Percentiles rank a stretch among this genome's conserved stretches.
These are phyloP conservation scores for Alternaria infectoria DNA, from an alignment of 2,329 filamentous ascomycete genomes.

Conservation along the genomic window DNA sequence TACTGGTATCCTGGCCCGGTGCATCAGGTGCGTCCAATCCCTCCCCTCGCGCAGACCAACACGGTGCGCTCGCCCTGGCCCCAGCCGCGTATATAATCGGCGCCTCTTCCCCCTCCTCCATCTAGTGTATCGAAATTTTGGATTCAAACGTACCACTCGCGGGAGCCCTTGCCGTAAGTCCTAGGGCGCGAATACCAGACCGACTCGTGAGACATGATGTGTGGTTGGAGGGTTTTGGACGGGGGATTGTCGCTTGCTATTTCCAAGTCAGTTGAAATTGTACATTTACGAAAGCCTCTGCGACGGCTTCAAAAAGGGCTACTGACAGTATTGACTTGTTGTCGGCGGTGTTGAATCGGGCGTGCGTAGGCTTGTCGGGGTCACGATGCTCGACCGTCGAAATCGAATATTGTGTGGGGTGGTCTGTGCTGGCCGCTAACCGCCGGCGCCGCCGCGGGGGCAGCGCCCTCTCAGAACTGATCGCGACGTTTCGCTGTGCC, in stretches of 20 bases:
- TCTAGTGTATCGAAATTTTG: not conserved
- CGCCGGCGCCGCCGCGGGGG: not conserved
- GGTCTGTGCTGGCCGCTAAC: conserved; percentile 8
- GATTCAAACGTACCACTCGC: conserved; percentile 76
- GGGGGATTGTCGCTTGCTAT: conserved; percentile 8
- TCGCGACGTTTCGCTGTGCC: conserved; percentile 5
- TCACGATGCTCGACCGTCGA: conserved; percentile 3
- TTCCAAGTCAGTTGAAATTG: not conserved
- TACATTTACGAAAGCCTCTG: not conserved
- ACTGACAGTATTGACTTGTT: conserved; percentile 15
- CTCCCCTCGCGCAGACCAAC: conserved; percentile 2
- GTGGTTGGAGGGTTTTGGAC: conserved; percentile 42
- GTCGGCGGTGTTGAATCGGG: conserved; percentile 12
- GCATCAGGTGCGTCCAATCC: conserved; percentile 2
- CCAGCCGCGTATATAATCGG: not conserved
- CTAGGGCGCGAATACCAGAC: conserved; percentile 99
- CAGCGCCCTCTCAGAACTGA: not conserved
- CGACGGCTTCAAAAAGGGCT: not conserved
- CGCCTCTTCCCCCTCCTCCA: not conserved
- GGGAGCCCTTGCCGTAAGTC: conserved; percentile 95
- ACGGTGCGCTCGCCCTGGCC: conserved; percentile 27
- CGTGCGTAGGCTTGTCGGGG: conserved; percentile 13
- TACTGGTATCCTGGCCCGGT: conserved; percentile 1
- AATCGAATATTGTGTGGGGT: conserved; percentile 17
- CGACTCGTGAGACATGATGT: conserved; percentile 86